phyloP scores from a whole-genome alignment of 331 rosid genomes.

The Malus hybrid region DNA sequence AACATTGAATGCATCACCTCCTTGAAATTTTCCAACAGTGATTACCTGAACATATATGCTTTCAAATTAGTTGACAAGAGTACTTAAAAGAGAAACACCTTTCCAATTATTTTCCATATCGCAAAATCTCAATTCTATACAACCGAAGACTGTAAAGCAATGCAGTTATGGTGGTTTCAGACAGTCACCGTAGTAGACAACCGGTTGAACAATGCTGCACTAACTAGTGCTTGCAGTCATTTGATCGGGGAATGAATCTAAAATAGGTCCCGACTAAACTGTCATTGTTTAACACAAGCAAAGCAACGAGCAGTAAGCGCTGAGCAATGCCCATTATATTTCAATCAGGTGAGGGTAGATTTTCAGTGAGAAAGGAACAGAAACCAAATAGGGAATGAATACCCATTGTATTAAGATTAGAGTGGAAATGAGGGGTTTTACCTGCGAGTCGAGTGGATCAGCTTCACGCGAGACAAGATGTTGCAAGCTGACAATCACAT shows the following conservation, averaged over 20 bases:
- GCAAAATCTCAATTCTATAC: background rate
- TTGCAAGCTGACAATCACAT: slow-evolving; percentile 74
- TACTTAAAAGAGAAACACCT: background rate
- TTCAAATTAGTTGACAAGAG: slow-evolving; percentile 9
- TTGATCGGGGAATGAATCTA: background rate
- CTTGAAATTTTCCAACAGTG: slow-evolving; percentile 65
- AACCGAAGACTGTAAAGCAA: background rate
- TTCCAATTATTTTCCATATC: too few relatives aligned
- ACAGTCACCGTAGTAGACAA: background rate
- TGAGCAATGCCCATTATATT: background rate
- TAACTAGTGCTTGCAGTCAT: background rate
- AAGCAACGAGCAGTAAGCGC: background rate
- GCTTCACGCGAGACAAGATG: slow-evolving; percentile 82
- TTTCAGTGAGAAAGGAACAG: background rate
- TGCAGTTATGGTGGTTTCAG: background rate
- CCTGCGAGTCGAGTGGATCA: slow-evolving; percentile 78
- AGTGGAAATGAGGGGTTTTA: slow-evolving; percentile 4
- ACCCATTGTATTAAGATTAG: background rate
- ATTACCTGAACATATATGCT: slow-evolving; percentile 44
- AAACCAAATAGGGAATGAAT: background rate
- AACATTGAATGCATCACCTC: slow-evolving; percentile 84
- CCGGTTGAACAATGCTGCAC: background rate
- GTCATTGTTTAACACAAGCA: background rate
- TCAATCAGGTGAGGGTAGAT: background rate
- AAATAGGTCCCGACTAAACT: background rate